These are phyloP conservation scores for Diaporthe longicolla DNA, from an alignment of 2,329 filamentous ascomycete species.

Conservation along the genomic window DNA sequence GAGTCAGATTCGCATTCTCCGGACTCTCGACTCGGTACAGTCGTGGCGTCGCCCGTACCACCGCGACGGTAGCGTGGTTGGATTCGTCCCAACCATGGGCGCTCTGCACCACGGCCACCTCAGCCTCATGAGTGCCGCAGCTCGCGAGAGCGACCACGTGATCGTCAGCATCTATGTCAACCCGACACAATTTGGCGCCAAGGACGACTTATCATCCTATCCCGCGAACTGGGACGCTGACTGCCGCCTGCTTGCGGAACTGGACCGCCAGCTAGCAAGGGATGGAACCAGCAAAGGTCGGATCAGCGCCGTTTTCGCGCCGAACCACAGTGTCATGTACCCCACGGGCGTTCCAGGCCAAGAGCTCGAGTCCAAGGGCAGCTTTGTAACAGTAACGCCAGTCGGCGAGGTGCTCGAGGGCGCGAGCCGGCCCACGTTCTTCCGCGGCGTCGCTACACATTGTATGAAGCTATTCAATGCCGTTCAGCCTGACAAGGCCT, in stretches of 20 bases:
- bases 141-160: slow-evolving; percentile 81
- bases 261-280: slow-evolving; percentile 76
- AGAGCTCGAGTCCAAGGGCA: slow-evolving; percentile 82
- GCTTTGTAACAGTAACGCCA: slow-evolving; percentile 92
- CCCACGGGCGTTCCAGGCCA: slow-evolving; percentile 81
- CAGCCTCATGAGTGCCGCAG: slow-evolving; percentile 86
- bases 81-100: slow-evolving; percentile 97
- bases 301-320: slow-evolving; percentile 81
- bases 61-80: slow-evolving; percentile 77
- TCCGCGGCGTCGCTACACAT: slow-evolving; percentile 94
- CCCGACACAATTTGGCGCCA: slow-evolving; percentile 92
- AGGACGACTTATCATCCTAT: slow-evolving; percentile 90
- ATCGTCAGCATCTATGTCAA: slow-evolving; percentile 96
- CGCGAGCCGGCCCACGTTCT: slow-evolving; percentile 89
- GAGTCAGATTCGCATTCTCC: slow-evolving; percentile 78
- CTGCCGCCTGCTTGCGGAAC: slow-evolving; percentile 73
- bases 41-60: slow-evolving; percentile 79
- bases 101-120: slow-evolving; percentile 94
- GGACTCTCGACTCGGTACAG: slow-evolving; percentile 79
- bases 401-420: slow-evolving; percentile 87
- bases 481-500: slow-evolving; percentile 81
- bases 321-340: slow-evolving; percentile 87
- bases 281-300: slow-evolving; percentile 56
- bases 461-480: slow-evolving; percentile 96
- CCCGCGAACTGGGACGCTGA: slow-evolving; percentile 91